Evolutionary conservation across 345 rosid species (phyloP), one percentile per base, ranked within the genome.

Genomic region (Populus tremula): DNA sequence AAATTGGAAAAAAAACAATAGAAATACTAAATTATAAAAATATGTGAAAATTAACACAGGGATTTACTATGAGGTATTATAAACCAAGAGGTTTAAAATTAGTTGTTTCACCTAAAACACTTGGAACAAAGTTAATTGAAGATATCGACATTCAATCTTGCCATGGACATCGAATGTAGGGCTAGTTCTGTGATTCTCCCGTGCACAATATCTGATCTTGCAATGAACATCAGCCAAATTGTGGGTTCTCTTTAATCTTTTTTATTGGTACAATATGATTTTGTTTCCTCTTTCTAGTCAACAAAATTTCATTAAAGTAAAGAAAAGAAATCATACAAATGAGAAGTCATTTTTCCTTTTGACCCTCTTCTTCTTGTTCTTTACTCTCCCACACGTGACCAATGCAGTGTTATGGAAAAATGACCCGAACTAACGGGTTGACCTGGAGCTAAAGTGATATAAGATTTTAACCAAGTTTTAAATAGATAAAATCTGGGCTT

Each of bases 191-290:
- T 59, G 12, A 3, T 59, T 59, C 10, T 59, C 64, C 1, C 13
- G 29, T n/a, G 27, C 64, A 59, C 29, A 59, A 27, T 23, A 9
- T 18, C 27, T 67, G 77, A 70, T 71, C 49, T 11, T 50, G 25
- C 20, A 64, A 17, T 39, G 71, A 39, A 77, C 67, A 10, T 50
- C 75, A 59, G 67, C 68, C 54, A 20, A 14, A 11, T 56, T 38
- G 2, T 73, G 64, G 31, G 47, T 49, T 74, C 76, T 39, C 61
- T 69, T 78, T 25, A 76, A 27, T 20, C 27, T 27, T 66, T 75
- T 33, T 23, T 59, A 69, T 50, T 72, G 50, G 69, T 25, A 47
- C 76, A 76, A n/a, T 65, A 84, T 84, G 77, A 86, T 84, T 72
- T 71, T 70, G 80, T 82, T 61, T 31, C 63, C 17, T 47, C 69